phyloP scores from a whole-genome alignment of 176 grass and related monocot species.

The Zoysia pacifica region DNA sequence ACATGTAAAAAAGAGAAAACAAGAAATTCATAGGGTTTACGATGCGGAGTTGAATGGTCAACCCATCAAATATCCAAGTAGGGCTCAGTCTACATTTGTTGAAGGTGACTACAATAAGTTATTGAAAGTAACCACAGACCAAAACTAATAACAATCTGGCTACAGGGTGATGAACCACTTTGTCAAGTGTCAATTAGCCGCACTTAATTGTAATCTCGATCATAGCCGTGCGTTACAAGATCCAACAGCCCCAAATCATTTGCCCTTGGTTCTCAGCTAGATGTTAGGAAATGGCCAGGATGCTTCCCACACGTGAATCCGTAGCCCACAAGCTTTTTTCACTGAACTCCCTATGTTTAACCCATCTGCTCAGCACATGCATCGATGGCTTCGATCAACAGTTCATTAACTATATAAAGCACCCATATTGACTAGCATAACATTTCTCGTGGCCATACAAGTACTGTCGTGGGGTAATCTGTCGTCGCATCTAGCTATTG shows the following conservation, averaged over 20 bases:
- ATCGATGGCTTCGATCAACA: no score
- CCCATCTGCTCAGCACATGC: background rate
- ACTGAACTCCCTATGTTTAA: constrained; percentile 27
- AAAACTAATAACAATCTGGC: background rate
- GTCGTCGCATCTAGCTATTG: no score
- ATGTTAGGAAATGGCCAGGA: background rate
- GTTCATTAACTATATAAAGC: no score
- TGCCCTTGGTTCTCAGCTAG: background rate
- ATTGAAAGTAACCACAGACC: background rate
- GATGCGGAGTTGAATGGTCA: no score
- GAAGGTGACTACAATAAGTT: background rate
- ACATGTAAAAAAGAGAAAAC: no score
- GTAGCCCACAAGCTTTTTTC: background rate
- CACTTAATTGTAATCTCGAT: background rate
- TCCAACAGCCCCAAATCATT: background rate
- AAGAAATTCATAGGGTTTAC: no score
- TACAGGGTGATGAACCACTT: background rate
- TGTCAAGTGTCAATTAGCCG: background rate
- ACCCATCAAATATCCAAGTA: no score
- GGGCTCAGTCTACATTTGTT: no score
- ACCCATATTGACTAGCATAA: no score
- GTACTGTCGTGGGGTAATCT: no score
- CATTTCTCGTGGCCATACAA: no score
- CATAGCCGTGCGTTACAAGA: background rate
- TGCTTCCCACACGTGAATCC: background rate